Percentiles rank a stretch among this genome's conserved stretches.
Conservation (phyloP, 2,329 filamentous ascomycete species). For the Pleoardoris graminearum region DNA sequence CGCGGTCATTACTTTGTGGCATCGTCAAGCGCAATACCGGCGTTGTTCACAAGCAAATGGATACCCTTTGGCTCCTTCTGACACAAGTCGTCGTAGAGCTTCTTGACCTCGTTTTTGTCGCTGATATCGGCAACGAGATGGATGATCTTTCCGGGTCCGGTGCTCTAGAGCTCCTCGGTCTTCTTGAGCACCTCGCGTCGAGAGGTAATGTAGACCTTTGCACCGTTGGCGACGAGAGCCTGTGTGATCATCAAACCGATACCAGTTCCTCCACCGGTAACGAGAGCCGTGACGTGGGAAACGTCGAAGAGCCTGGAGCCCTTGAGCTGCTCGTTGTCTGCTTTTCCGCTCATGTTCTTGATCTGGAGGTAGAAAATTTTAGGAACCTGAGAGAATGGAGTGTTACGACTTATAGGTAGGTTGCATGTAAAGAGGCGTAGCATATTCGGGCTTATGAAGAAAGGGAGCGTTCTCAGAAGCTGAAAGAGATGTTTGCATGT, state of each 20-base stretch:
- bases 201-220: constrained; percentile 52
- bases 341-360: constrained; percentile 42
- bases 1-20: constrained; percentile 26
- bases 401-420: constrained; percentile 12
- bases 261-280: constrained; percentile 53
- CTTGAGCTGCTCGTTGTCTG: constrained; percentile 47
- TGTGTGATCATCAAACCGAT: constrained; percentile 66
- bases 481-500: constrained; percentile 21
- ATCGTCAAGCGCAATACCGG: constrained; percentile 57
- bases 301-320: constrained; percentile 51
- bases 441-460: constrained; percentile 23
- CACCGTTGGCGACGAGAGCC: constrained; percentile 65
- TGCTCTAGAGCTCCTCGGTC: constrained; percentile 53
- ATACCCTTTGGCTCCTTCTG: constrained; percentile 57
- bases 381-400: constrained; percentile 14
- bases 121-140: constrained; percentile 43
- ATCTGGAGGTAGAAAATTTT: constrained; percentile 23
- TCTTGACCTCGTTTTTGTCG: constrained; percentile 54
- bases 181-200: constrained; percentile 41
- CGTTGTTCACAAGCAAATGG: constrained; percentile 59
- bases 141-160: constrained; percentile 53
- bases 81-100: constrained; percentile 47
- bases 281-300: constrained; percentile 50
- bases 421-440: constrained; percentile 31
- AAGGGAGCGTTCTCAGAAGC: constrained; percentile 15